Evolutionary conservation across 257 asterid species (phyloP), one percentile per base, ranked within the genome.

Genomic region (Plantago ovata): DNA sequence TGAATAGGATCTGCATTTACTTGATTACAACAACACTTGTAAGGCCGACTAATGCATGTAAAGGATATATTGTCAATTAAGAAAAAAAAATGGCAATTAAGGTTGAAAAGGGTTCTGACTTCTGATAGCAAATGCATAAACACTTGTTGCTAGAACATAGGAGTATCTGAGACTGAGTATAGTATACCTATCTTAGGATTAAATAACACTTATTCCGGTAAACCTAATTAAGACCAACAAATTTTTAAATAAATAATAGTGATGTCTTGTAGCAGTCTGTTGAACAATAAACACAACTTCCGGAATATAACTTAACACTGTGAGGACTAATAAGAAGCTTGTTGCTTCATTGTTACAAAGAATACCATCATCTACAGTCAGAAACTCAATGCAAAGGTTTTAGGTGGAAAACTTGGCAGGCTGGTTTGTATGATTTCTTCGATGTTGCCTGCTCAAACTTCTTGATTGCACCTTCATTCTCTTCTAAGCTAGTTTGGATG

Each of bases 321-420:
- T 54, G 53, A 57, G 47, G 70, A 66, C 69, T 43, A 60, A 49
- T 43, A 60, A 49, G 74, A 58, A 58, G 72, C 70, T 56, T 43
- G 36, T 54, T 48, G 62, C 20, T 52, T 52, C 36, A 28, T 52
- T 24, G 75, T 65, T 53, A 38, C 60, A 61, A 56, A 49, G 52
- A 38, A 40, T 58, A 64, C 59, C 64, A 56, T 52, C 66, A 44
- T 61, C 62, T 59, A 42, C 42, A 39, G 32, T 55, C 9, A 1
- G 51, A 46, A 3, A 13, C 47, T 82, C 73, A 89, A 68, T 72
- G 83, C 76, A 72, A 79, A 42, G 98, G 83, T 67, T 83, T 91
- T 76, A 91, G 80, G 70, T 84, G 98, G 81, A 91, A 91, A 72
- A 87, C 74, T 72, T 91, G 98, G 81, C 98, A 91, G 53, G 79